Conservation (phyloP, 352 stramenopile species). For the Pythium phragmitis region DNA sequence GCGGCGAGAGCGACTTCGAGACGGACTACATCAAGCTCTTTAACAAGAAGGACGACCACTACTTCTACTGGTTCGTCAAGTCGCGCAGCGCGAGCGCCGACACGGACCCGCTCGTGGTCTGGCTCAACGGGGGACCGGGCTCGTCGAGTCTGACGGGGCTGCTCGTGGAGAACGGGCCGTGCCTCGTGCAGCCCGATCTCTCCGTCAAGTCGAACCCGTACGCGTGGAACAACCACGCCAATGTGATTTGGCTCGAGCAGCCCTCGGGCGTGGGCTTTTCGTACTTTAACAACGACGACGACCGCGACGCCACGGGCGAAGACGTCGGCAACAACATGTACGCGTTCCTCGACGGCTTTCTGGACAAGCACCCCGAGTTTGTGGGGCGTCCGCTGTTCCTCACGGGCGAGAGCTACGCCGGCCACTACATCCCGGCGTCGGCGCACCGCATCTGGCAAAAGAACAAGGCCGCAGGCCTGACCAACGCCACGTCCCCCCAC, state of each 20-base stretch:
- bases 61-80: conserved; percentile 75
- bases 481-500: conserved; percentile 32
- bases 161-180: conserved; percentile 61
- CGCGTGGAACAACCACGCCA: conserved; percentile 15
- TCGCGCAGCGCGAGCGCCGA: conserved; percentile 31
- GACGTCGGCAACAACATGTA: conserved; percentile 49
- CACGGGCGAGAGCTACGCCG: conserved; percentile 58
- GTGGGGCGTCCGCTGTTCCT: conserved; percentile 46
- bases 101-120: conserved; percentile 54
- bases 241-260: conserved; percentile 52
- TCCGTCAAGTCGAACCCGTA: background rate
- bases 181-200: conserved; percentile 28
- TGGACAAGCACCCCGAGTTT: conserved; percentile 47
- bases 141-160: conserved; percentile 34
- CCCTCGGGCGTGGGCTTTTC: conserved; percentile 46
- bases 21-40: conserved; percentile 47
- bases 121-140: conserved; percentile 57
- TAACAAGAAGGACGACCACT: conserved; percentile 44
- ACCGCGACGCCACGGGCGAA: conserved; percentile 29
- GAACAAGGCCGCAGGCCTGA: conserved; percentile 24
- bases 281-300: conserved; percentile 17
- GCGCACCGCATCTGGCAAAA: conserved; percentile 43
- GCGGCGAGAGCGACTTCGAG: conserved; percentile 38
- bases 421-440: conserved; percentile 50
- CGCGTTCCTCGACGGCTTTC: conserved; percentile 55